Percentiles rank a stretch among this genome's conserved stretches.
These are phyloP conservation scores for Populus hybrid DNA, from an alignment of 441 rosid genomes.

Conservation along the genomic window DNA sequence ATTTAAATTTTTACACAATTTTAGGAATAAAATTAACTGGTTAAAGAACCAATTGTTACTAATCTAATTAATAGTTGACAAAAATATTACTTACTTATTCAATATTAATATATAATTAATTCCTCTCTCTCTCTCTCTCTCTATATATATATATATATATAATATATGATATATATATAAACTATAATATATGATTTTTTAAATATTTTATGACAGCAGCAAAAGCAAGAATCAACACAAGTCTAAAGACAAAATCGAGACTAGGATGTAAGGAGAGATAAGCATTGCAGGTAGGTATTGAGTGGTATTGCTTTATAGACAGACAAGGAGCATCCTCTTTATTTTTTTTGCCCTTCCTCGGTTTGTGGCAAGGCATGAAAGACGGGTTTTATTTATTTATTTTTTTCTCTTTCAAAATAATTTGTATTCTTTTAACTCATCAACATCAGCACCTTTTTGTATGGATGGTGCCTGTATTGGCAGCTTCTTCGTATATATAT, in stretches of 20 bases:
- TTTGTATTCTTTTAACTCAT: background rate
- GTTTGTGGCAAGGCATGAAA: conserved; percentile 23
- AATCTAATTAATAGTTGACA: too few species aligned
- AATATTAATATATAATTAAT: too few species aligned
- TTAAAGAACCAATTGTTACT: too few species aligned
- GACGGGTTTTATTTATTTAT: background rate
- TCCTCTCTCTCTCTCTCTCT: too few species aligned
- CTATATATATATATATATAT: too few species aligned
- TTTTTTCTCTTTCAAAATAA: background rate
- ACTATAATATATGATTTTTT: too few species aligned
- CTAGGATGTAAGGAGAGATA: conserved; percentile 7
- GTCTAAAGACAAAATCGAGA: background rate
- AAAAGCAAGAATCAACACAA: background rate
- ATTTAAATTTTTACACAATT: too few species aligned
- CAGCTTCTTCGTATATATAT: too few species aligned
- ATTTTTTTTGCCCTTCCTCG: conserved; percentile 11
- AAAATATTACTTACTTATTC: too few species aligned
- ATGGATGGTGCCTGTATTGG: background rate
- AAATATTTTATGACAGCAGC: too few species aligned
- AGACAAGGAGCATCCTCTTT: conserved; percentile 31
- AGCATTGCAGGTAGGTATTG: conserved; percentile 7
- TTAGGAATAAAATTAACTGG: too few species aligned
- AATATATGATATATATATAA: too few species aligned
- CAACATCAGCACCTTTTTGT: conserved; percentile 11
- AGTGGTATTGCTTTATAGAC: conserved; percentile 35